Evolutionary conservation across 2,329 filamentous ascomycete genomes (phyloP), one percentile per base, ranked within the genome.

Genomic region (Stemphylium lycopersici): DNA sequence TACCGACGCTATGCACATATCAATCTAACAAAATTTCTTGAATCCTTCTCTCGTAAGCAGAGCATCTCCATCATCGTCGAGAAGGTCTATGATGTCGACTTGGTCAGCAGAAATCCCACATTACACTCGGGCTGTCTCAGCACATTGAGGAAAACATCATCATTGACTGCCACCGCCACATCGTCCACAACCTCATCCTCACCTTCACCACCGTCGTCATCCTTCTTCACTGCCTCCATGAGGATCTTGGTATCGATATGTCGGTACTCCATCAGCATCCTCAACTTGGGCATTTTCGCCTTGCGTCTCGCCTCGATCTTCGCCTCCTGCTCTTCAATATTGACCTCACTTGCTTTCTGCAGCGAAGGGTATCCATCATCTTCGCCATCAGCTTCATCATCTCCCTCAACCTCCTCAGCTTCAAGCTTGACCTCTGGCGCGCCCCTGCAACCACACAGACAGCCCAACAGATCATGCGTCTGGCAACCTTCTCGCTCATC

Each of bases 391-490:
- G 73, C 69, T 1, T 64, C 63, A 2, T 69, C 70, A 1, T 64
- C 67, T 1, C 62, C 53, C 12, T 41, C 43, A 6, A 61, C 63
- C 0, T 67, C 70, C 3, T 53, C 44, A 2, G 43, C n/a, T 3
- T 56, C 61, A 4, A 61, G 34, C 15, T 55, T 55, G 26, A 48
- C 39, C 26, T 66, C 62, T 2, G 56, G 55, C 24, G 56, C 61
- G 8, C 86, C 87, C 7, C 70, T 77, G 0, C 87, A 87, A 5
- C 79, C 80, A 66, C 88, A 90, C 1, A 73, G 71, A 71, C 88
- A 90, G 0, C 81, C 83, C 0, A 90, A 73, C 1, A 90, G 74
- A 46, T 89, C 84, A 68, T 90, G 88, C 2, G 88, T 90, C 66
- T 88, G 85, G 52, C 88, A 89, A 6, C 75, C 77, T 8, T 81